A percentile compares a stretch with the other conserved stretches of the same genome.
Conservation (phyloP, 2,329 filamentous ascomycete genomes). For the Trichoderma cornu-damae region DNA sequence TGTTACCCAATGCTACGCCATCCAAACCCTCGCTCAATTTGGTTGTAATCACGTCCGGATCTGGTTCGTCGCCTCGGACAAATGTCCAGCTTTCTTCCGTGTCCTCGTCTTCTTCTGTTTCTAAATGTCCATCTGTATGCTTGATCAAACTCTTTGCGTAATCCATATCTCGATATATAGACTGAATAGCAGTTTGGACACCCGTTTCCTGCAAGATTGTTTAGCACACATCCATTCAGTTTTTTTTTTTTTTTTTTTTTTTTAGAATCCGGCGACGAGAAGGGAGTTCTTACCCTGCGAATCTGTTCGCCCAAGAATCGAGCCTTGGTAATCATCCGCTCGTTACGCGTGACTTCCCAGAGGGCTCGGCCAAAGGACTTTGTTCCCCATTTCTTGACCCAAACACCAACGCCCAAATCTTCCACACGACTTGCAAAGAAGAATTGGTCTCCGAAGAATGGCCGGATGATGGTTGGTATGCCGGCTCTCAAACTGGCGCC, state of each 20-base stretch:
- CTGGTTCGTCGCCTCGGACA: conserved; percentile 56
- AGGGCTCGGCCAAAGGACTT: conserved; percentile 77
- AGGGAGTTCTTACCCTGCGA: conserved; percentile 58
- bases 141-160: conserved; percentile 83
- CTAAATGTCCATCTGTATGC: conserved; percentile 43
- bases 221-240: conserved; percentile 27
- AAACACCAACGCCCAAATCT: conserved; percentile 87
- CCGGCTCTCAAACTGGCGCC: conserved; percentile 88
- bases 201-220: conserved; percentile 65
- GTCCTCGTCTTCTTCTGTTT: conserved; percentile 47
- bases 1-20: conserved; percentile 24
- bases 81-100: conserved; percentile 89
- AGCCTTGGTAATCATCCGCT: conserved; percentile 88
- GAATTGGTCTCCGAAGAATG: conserved; percentile 97
- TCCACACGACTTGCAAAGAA: conserved; percentile 90
- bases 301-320: conserved; percentile 78
- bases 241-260: no score
- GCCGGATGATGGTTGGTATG: conserved; percentile 88
- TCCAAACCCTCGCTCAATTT: conserved; percentile 36
- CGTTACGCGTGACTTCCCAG: conserved; percentile 85
- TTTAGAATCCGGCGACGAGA: background rate
- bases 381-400: conserved; percentile 84
- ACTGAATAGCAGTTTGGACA: conserved; percentile 83
- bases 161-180: conserved; percentile 89
- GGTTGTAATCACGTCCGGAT: conserved; percentile 40